Conservation (phyloP, 169 alveolate genomes). For the Plasmodium gaboni region DNA sequence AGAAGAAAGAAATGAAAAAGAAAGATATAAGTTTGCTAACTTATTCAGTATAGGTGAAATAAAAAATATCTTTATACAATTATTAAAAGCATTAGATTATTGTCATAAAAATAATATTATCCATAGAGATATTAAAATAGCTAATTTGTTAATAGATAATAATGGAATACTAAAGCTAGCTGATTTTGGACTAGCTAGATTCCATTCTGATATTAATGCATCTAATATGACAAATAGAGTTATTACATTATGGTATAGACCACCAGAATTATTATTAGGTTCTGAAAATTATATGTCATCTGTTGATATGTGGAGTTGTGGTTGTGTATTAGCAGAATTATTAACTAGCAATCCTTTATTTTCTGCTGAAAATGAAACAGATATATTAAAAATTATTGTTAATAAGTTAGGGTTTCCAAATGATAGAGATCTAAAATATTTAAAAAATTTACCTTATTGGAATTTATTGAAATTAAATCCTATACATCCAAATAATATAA, state of each 20-base stretch:
- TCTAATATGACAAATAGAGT: constrained; percentile 94
- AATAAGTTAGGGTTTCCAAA: constrained; percentile 83
- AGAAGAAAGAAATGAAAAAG: constrained; percentile 78
- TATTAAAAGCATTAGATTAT: constrained; percentile 89
- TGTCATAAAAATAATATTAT: constrained; percentile 90
- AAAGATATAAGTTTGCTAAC: constrained; percentile 76
- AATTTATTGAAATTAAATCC: constrained; percentile 80
- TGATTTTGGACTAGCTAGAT: constrained; percentile 96
- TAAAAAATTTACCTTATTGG: constrained; percentile 82
- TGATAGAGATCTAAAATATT: constrained; percentile 77
- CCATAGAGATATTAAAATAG: constrained; percentile 93
- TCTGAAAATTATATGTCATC: constrained; percentile 89
- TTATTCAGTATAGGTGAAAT: constrained; percentile 88
- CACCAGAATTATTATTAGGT: constrained; percentile 97
- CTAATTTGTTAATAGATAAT: constrained; percentile 92
- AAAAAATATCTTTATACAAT: constrained; percentile 87
- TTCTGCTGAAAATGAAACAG: constrained; percentile 92
- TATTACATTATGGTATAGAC: constrained; percentile 97
- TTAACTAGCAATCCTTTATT: constrained; percentile 91
- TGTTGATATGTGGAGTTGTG: constrained; percentile 98
- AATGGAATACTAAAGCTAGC: constrained; percentile 96
- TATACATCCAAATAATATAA: constrained; percentile 79
- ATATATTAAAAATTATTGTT: constrained; percentile 86
- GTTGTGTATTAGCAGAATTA: constrained; percentile 95
- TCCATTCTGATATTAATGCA: constrained; percentile 79